Evolutionary conservation across 1,284 basidiomycete genomes (phyloP).

Genomic region (Cutaneotrichosporon cutaneum): DNA sequence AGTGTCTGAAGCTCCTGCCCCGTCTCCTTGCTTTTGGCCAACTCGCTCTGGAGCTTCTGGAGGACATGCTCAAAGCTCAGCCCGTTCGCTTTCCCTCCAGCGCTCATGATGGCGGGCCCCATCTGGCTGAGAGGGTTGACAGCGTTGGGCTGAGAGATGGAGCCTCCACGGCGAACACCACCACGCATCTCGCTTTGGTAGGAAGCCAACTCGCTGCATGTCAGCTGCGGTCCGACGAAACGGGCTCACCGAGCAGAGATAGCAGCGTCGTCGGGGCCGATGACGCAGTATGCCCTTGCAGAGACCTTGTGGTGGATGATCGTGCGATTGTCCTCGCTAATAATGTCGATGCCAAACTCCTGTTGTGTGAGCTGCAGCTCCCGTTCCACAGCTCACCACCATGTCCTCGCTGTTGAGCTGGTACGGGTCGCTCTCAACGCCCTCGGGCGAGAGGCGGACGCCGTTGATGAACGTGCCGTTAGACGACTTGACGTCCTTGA

Average conservation of each 20-base stretch:
- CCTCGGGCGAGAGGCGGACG: conserved; percentile 84
- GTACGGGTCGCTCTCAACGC: conserved; percentile 86
- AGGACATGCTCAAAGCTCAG: conserved; percentile 57
- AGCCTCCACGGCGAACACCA: conserved; percentile 19
- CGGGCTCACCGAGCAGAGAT: conserved; percentile 44
- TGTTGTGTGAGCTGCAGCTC: conserved; percentile 40
- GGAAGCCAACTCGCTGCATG: conserved; percentile 42
- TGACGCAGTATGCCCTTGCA: conserved; percentile 84
- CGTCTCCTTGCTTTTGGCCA: conserved; percentile 91
- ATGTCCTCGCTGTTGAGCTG: conserved; percentile 94
- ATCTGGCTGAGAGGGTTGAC: conserved; percentile 30
- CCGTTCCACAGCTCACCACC: conserved; percentile 59
- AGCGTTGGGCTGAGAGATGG: conserved; percentile 8
- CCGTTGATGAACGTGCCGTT: conserved; percentile 99
- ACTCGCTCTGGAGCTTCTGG: conserved; percentile 64
- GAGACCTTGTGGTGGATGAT: conserved; percentile 98
- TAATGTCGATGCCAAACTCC: conserved; percentile 99
- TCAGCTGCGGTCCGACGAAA: neutral
- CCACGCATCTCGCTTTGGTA: conserved; percentile 44
- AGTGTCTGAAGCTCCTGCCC: conserved; percentile 82
- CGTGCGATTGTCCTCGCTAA: conserved; percentile 97
- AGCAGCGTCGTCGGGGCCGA: conserved; percentile 75
- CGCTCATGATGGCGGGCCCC: conserved; percentile 44
- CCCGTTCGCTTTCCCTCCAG: conserved; percentile 50
- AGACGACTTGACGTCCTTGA: conserved; percentile 97